Percentiles rank a stretch among this genome's conserved stretches.
Conservation (phyloP, 2,329 filamentous ascomycete species). For the Fusarium redolens region DNA sequence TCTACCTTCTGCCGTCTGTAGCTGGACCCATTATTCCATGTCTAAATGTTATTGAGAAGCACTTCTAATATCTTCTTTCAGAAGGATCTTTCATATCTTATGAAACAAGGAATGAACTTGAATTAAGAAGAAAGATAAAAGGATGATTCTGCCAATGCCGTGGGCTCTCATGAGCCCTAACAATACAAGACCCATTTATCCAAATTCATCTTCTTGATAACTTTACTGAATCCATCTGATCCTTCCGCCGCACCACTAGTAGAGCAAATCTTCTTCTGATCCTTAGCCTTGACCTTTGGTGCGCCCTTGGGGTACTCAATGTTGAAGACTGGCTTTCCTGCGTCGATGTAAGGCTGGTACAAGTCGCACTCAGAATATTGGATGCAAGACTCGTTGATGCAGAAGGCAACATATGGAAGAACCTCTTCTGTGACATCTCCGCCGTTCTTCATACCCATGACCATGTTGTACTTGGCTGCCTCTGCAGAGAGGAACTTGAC, state of each 20-base stretch:
- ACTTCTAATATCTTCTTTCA: background rate
- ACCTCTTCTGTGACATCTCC: constrained; percentile 64
- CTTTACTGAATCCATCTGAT: constrained; percentile 66
- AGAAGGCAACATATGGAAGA: constrained; percentile 67
- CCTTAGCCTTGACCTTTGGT: constrained; percentile 46
- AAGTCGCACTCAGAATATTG: constrained; percentile 67
- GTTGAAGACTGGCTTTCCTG: constrained; percentile 7
- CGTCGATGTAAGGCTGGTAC: constrained; percentile 65
- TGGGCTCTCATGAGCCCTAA: rapidly evolving
- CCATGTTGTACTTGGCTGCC: constrained; percentile 64
- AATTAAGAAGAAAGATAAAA: rapidly evolving
- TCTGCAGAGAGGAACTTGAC: constrained; percentile 68
- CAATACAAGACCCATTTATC: constrained; percentile 62
- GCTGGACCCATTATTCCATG: rapidly evolving
- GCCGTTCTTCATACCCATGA: constrained; percentile 76
- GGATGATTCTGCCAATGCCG: rapidly evolving
- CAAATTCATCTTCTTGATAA: constrained; percentile 73
- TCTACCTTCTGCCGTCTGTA: too few relatives aligned
- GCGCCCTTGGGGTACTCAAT: constrained; percentile 69
- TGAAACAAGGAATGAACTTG: background rate
- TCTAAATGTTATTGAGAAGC: rapidly evolving
- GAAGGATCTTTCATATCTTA: too few relatives aligned
- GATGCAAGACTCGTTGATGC: constrained; percentile 76
- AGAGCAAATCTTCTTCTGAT: constrained; percentile 57
- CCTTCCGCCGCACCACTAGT: constrained; percentile 47